Evolutionary conservation across 1,284 basidiomycete species (phyloP).

Genomic region (Porogramme epimiltina): DNA sequence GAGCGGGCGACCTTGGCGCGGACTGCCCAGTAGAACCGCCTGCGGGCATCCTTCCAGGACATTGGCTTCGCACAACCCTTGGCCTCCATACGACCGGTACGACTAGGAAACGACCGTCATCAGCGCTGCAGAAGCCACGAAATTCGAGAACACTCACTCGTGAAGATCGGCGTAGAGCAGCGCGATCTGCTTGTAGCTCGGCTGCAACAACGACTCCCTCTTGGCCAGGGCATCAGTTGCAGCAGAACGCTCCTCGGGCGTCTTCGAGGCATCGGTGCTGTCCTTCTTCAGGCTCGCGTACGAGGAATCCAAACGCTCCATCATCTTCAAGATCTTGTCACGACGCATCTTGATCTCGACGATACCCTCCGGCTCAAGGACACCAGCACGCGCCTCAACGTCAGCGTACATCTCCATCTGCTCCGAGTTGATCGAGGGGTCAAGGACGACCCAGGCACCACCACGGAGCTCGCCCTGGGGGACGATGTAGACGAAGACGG

Average conservation of each 20-base stretch:
- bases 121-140: not conserved
- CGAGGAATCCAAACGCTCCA: constrained; percentile 90
- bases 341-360: constrained; percentile 93
- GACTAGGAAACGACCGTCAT: constrained; percentile 49
- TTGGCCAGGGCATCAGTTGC: constrained; percentile 71
- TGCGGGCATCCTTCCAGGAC: constrained; percentile 88
- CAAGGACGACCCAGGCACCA: constrained; percentile 99
- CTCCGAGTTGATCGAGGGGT: constrained; percentile 94
- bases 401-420: constrained; percentile 99
- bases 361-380: constrained; percentile 97
- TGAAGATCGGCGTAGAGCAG: constrained; percentile 96
- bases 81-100: constrained; percentile 95
- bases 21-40: constrained; percentile 96
- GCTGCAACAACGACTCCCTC: constrained; percentile 84
- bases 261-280: constrained; percentile 74
- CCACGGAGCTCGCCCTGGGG: constrained; percentile 99
- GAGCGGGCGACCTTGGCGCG: constrained; percentile 77
- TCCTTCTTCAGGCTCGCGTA: constrained; percentile 85
- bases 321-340: constrained; percentile 87
- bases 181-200: constrained; percentile 93
- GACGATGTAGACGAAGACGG: constrained; percentile 99
- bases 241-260: constrained; percentile 72
- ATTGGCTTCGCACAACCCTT: constrained; percentile 89
- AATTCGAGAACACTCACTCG: constrained; percentile 59
- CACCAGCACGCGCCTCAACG: constrained; percentile 93